A percentile compares a stretch with the other conserved stretches of the same genome.
Conservation (phyloP, 345 rosid species). For the Citrus sinensis region DNA sequence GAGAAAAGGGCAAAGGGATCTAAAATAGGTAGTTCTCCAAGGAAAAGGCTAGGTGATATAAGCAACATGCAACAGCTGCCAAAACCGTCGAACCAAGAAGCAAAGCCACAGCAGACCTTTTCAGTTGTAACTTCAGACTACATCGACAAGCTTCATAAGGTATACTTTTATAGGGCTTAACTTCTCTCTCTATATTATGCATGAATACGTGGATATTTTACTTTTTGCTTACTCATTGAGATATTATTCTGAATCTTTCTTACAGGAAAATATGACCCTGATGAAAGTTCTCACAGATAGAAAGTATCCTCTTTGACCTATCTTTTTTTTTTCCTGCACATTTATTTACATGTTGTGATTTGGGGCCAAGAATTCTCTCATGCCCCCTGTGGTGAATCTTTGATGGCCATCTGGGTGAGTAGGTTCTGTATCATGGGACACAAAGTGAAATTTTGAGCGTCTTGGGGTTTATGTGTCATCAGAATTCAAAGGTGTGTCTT, state of each 20-base stretch:
- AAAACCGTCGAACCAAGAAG: slow-evolving; percentile 24
- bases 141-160: slow-evolving; percentile 49
- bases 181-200: background rate
- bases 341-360: background rate
- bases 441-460: background rate
- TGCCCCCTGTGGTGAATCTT: background rate
- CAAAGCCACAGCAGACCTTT: slow-evolving; percentile 23
- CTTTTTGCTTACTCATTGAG: slow-evolving; percentile 7
- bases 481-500: background rate
- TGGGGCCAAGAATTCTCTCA: background rate
- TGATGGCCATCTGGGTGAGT: background rate
- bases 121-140: slow-evolving; percentile 30
- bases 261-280: slow-evolving; percentile 57
- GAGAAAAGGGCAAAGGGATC: slow-evolving; percentile 27
- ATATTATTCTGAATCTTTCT: slow-evolving; percentile 13
- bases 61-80: slow-evolving; percentile 43
- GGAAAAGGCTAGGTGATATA: slow-evolving; percentile 53
- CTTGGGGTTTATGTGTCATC: background rate
- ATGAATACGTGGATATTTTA: background rate
- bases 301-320: slow-evolving; percentile 38
- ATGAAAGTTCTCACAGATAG: slow-evolving; percentile 45
- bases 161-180: background rate
- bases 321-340: background rate
- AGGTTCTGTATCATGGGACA: background rate
- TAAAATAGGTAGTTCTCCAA: slow-evolving; percentile 25